Percentiles rank a stretch among this genome's conserved stretches.
These are phyloP conservation scores for Anisodus acutangulus DNA, from an alignment of 257 asterid species.

Conservation along the genomic window DNA sequence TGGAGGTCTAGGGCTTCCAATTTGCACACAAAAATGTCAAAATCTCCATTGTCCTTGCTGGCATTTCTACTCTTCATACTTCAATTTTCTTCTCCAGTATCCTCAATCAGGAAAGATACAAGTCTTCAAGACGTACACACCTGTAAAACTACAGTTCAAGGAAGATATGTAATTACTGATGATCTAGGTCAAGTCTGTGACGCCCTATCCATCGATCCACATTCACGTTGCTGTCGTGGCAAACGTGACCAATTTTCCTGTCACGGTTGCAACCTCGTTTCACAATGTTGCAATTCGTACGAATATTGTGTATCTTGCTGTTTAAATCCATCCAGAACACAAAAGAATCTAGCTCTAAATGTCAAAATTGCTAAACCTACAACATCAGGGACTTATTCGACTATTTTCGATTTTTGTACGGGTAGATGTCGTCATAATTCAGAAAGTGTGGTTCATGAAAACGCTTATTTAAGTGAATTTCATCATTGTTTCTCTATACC, in stretches of 20 bases:
- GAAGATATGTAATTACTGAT: slow-evolving; percentile 78
- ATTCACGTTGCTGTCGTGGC: slow-evolving; percentile 67
- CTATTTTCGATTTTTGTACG: slow-evolving; percentile 73
- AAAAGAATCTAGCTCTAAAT: slow-evolving; percentile 49
- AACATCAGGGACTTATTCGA: slow-evolving; percentile 73
- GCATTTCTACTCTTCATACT: slow-evolving; percentile 36
- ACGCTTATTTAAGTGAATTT: slow-evolving; percentile 82
- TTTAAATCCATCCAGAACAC: slow-evolving; percentile 74
- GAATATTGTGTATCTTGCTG: slow-evolving; percentile 98
- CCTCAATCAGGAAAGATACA: slow-evolving; percentile 72
- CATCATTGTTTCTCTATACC: slow-evolving; percentile 88
- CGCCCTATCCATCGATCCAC: slow-evolving; percentile 70
- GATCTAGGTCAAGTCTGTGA: slow-evolving; percentile 89
- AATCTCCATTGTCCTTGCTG: background rate
- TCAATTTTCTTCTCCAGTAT: slow-evolving; percentile 42
- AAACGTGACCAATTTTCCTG: slow-evolving; percentile 80
- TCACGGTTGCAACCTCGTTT: slow-evolving; percentile 77
- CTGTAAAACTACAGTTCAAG: slow-evolving; percentile 88
- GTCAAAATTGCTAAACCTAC: slow-evolving; percentile 77
- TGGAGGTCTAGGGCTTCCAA: background rate
- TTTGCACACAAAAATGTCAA: background rate
- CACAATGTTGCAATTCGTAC: slow-evolving; percentile 85
- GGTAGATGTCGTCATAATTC: slow-evolving; percentile 97
- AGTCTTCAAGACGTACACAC: slow-evolving; percentile 48
- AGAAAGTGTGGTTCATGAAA: slow-evolving; percentile 97